phyloP scores from a whole-genome alignment of 495 filamentous ascomycete species.

The Elasticomyces elasticus region DNA sequence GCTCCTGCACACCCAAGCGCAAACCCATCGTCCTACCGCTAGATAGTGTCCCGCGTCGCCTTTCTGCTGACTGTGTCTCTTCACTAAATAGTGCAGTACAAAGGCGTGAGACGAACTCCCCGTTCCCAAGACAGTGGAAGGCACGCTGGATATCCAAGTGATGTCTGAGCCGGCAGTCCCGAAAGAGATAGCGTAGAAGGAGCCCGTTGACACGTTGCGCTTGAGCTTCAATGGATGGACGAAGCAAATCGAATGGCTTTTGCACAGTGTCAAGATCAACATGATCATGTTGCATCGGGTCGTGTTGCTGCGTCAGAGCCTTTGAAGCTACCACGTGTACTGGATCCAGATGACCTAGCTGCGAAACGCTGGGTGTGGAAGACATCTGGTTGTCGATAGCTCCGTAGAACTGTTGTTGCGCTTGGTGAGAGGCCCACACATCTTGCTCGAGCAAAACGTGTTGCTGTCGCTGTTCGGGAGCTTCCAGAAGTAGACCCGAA shows the following conservation, averaged over 20 bases:
- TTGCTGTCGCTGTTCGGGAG: neutral
- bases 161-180: constrained; percentile 56
- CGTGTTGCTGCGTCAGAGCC: neutral
- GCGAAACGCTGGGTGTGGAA: neutral
- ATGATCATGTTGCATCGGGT: constrained; percentile 8
- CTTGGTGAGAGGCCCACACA: neutral
- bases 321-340: neutral
- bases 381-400: neutral
- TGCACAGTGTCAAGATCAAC: constrained; percentile 18
- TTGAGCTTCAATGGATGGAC: constrained; percentile 62
- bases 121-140: constrained; percentile 77
- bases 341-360: neutral
- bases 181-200: constrained; percentile 71
- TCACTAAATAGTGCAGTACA: constrained; percentile 78
- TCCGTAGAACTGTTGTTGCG: neutral
- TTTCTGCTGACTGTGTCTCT: constrained; percentile 70
- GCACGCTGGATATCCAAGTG: constrained; percentile 68
- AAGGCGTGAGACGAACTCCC: constrained; percentile 67
- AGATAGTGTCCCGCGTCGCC: constrained; percentile 54
- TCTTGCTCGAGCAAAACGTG: neutral
- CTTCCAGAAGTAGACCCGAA: too few species aligned
- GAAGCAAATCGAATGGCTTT: constrained; percentile 25
- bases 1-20: constrained; percentile 55
- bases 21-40: constrained; percentile 69
- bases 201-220: constrained; percentile 64